Base-by-base conservation (phyloP, 1,284 basidiomycete species). In the Rhodotorula sp. region DNA sequence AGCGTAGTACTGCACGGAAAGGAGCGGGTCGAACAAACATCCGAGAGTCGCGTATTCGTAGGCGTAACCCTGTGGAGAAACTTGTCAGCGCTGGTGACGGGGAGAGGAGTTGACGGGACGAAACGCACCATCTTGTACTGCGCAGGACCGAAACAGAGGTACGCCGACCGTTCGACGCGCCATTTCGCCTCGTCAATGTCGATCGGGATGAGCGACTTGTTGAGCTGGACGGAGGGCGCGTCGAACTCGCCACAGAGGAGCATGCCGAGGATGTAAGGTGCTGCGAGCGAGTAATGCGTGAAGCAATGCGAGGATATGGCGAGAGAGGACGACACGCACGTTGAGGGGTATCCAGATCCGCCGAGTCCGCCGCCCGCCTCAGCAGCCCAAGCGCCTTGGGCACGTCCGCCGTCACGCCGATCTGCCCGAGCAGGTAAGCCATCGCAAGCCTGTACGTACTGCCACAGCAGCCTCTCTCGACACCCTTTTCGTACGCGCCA, bases 1-100 rank as follows among this genome's bases (percentile, higher is more conserved):
- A 44, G 86, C 88, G 81, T 97, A 97, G 80, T 94, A 97, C 79
- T 95, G 91, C 32, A 98, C 93, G 66, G 88, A 90, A 52, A 96
- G 83, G 24, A 96, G 83, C 0, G 94, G 89, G 77, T 97, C 93
- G 80, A 93, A 97, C 0, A 88, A 85, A 82, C 90, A 93, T 0
- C 90, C 90, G 2, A 91, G 84, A 51, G 88, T 85, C 0, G 94
- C 94, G 76, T 95, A 93, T 79, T 97, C 94, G 81, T 92, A 94
- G 5, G 90, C 87, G 79, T 92, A 90, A 0, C 94, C 94, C 68
- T 70, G 49, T 29, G 22, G 1, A 13, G 30, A 4, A 55, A 68
- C 75, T 36, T 9, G 11, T 62, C 24, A 66, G 60, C 32, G 0
- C 9, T 19, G 8, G 19, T 22, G 22, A 0, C 32, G 13, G 19